Conservation (phyloP, 163 green algal genomes). For the Chlorella variabilis region DNA sequence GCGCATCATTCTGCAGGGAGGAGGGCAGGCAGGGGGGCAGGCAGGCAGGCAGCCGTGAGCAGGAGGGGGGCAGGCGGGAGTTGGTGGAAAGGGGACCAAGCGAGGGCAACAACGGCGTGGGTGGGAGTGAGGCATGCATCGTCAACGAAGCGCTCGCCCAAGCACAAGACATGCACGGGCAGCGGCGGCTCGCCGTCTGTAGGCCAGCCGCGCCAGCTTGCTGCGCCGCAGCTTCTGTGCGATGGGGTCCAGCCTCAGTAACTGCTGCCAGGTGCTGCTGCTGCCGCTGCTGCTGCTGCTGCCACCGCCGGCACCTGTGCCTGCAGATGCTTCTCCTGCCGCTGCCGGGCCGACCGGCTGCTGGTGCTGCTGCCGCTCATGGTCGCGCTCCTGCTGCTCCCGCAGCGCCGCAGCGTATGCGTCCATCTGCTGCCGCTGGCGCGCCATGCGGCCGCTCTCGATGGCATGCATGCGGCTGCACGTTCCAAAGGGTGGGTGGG, state of each 20-base stretch:
- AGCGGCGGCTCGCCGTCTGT: conserved; percentile 43
- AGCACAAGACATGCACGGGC: no score
- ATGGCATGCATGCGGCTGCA: conserved; percentile 36
- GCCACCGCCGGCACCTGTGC: no score
- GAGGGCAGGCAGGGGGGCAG: conserved; percentile 10
- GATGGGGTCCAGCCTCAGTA: conserved; percentile 43
- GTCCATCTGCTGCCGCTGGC: conserved; percentile 1
- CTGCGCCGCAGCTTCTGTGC: conserved; percentile 56
- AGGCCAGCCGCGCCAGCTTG: conserved; percentile 68
- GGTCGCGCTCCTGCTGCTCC: conserved; percentile 10
- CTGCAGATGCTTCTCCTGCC: not conserved
- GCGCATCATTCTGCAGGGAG: conserved; percentile 21
- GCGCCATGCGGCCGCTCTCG: not conserved
- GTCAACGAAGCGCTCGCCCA: no score
- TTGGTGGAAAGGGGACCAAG: not conserved
- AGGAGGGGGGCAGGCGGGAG: not conserved
- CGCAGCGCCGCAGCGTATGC: conserved; percentile 5
- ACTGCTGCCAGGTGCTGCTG: conserved; percentile 10
- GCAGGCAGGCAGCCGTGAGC: not conserved
- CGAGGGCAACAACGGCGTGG: no score
- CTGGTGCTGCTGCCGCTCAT: not conserved
- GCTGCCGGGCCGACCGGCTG: not conserved
- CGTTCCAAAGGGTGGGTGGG: no score
- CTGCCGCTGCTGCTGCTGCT: no score
- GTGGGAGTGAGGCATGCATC: no score